A percentile compares a stretch with the other conserved stretches of the same genome.
Evolutionary conservation across 371 early-diverging fungal genomes (phyloP).

Genomic region (Mucor saturninus): DNA sequence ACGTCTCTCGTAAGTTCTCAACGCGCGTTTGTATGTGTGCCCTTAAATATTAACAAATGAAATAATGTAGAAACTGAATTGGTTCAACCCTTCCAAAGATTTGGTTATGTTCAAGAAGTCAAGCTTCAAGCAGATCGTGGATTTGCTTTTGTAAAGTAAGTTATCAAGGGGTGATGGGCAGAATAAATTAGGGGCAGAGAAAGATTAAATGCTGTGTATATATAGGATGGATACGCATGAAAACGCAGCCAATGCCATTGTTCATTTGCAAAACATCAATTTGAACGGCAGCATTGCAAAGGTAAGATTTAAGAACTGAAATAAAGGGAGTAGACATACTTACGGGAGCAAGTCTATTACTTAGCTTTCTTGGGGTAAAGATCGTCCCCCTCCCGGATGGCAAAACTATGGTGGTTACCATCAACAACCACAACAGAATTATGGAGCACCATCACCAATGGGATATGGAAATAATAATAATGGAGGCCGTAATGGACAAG

Average conservation of each 20-base stretch:
- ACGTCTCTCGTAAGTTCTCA: slow-evolving; percentile 29
- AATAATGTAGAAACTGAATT: slow-evolving; percentile 22
- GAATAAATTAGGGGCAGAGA: background rate
- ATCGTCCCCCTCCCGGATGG: slow-evolving; percentile 54
- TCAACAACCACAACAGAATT: slow-evolving; percentile 22
- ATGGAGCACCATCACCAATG: slow-evolving; percentile 9
- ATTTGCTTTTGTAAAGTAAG: slow-evolving; percentile 86
- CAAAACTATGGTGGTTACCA: slow-evolving; percentile 28
- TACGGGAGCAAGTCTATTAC: no score
- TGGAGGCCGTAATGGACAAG: background rate
- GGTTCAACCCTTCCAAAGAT: slow-evolving; percentile 67
- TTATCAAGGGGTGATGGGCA: background rate
- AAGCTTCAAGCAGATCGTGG: slow-evolving; percentile 90
- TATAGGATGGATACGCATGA: slow-evolving; percentile 86
- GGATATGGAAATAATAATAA: slow-evolving; percentile 8
- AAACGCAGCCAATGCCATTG: slow-evolving; percentile 87
- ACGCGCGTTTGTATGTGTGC: no score
- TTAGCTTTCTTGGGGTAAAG: slow-evolving; percentile 89
- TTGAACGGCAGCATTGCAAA: slow-evolving; percentile 77
- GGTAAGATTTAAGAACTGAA: slow-evolving; percentile 10
- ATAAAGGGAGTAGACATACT: background rate
- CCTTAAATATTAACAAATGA: no score
- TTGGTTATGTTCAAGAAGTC: slow-evolving; percentile 79
- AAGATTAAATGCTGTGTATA: background rate
- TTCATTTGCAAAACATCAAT: slow-evolving; percentile 71